phyloP scores from a whole-genome alignment of 805 yeast genomes.

The Lachancea nothofagi region DNA sequence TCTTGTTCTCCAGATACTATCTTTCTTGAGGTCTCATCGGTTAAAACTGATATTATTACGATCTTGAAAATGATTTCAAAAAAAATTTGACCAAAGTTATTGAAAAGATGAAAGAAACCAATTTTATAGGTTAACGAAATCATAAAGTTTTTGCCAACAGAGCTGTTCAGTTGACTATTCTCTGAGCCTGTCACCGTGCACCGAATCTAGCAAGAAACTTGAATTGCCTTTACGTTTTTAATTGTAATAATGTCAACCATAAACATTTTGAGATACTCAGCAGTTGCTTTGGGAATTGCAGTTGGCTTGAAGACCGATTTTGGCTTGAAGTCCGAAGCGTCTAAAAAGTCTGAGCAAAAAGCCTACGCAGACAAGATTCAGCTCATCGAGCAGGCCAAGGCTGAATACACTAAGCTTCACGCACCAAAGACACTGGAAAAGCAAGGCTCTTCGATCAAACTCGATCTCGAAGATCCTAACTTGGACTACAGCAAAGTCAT shows the following conservation, averaged over 20 bases:
- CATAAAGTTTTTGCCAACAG: too few species aligned
- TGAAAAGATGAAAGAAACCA: too few species aligned
- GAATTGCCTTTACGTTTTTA: too few species aligned
- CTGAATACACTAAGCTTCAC: constrained; percentile 69
- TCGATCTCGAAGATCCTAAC: constrained; percentile 84
- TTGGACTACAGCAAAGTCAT: constrained; percentile 74
- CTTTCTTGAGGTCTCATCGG: too few species aligned
- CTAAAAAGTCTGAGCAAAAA: constrained; percentile 49
- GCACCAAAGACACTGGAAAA: constrained; percentile 37
- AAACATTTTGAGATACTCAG: constrained; percentile 83
- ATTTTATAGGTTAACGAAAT: too few species aligned
- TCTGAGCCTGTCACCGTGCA: too few species aligned
- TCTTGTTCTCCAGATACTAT: neutral
- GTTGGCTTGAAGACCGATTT: constrained; percentile 87
- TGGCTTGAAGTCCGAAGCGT: constrained; percentile 55
- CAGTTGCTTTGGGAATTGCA: constrained; percentile 79
- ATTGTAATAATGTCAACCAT: constrained; percentile 40
- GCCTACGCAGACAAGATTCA: constrained; percentile 62
- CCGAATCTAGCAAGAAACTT: too few species aligned
- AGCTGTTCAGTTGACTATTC: too few species aligned
- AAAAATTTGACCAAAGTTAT: too few species aligned
- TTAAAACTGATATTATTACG: too few species aligned
- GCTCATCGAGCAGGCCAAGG: constrained; percentile 83
- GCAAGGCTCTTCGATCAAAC: constrained; percentile 38
- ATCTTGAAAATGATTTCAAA: too few species aligned